Evolutionary conservation across 2,329 filamentous ascomycete genomes (phyloP).

Genomic region (Thyridium curvatum): DNA sequence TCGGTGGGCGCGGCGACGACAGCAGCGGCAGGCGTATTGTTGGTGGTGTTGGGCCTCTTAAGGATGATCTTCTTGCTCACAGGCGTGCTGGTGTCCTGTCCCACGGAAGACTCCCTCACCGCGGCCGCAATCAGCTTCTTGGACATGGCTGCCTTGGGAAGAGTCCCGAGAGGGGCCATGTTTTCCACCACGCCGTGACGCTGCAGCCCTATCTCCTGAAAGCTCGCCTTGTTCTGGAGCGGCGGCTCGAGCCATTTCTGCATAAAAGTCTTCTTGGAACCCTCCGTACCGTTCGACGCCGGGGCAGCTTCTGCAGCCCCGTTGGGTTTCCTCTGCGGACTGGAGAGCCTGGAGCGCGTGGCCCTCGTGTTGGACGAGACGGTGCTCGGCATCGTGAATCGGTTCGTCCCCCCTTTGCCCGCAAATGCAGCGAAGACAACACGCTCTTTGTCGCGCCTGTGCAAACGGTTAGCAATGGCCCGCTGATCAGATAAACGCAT

Average conservation of each 20-base stretch:
- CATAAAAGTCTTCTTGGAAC: constrained; percentile 41
- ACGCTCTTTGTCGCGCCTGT: constrained; percentile 14
- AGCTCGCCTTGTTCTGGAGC: constrained; percentile 60
- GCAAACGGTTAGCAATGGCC: constrained; percentile 13
- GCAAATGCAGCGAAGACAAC: constrained; percentile 1
- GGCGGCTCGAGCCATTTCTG: constrained; percentile 53
- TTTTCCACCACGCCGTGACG: constrained; percentile 71
- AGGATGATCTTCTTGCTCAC: constrained; percentile 38
- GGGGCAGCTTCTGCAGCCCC: constrained; percentile 10
- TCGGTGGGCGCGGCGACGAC: constrained; percentile 14
- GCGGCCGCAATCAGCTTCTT: constrained; percentile 30
- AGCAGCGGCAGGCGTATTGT: constrained; percentile 10
- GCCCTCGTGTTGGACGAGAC: constrained; percentile 40
- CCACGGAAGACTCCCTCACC: constrained; percentile 2
- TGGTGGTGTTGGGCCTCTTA: constrained; percentile 25
- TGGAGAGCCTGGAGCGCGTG: constrained; percentile 51
- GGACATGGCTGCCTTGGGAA: constrained; percentile 58
- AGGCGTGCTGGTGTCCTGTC: constrained; percentile 5
- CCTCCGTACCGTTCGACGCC: constrained; percentile 11
- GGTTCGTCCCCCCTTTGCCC: constrained; percentile 10
- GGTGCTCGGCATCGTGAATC: constrained; percentile 18
- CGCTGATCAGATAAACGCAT: constrained; percentile 3
- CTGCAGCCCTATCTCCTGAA: constrained; percentile 69
- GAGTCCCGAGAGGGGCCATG: constrained; percentile 75
- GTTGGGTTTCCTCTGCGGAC: constrained; percentile 29